Conservation (phyloP, 164 flowering plant genomes). For the Buxus sempervirens region DNA sequence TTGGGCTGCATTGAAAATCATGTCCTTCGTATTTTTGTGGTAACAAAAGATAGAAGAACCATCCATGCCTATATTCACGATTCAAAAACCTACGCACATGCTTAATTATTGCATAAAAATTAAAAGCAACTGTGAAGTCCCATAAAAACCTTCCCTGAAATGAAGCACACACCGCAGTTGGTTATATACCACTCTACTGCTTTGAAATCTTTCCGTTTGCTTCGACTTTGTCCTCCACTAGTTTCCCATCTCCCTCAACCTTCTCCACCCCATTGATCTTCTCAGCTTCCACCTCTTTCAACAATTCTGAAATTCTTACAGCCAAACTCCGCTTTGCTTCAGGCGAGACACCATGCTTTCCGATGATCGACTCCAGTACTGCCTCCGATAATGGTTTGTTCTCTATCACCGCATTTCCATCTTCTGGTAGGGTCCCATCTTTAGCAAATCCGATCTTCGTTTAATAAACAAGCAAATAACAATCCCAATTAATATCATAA, state of each 20-base stretch:
- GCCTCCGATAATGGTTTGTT: constrained; percentile 58
- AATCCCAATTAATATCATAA: neutral
- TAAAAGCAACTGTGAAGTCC: too few species aligned
- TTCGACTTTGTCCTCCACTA: too few species aligned
- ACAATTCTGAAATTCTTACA: constrained; percentile 18
- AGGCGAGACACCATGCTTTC: constrained; percentile 70
- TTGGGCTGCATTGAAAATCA: too few species aligned
- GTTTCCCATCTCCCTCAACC: neutral
- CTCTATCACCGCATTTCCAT: constrained; percentile 46
- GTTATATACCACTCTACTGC: too few species aligned
- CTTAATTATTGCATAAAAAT: too few species aligned
- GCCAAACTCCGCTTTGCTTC: constrained; percentile 50
- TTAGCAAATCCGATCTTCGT: constrained; percentile 63
- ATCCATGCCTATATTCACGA: too few species aligned
- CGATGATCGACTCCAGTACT: constrained; percentile 70
- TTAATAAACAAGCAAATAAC: neutral
- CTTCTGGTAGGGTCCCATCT: constrained; percentile 46
- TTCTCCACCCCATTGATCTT: neutral
- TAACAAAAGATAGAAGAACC: too few species aligned
- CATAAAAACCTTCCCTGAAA: too few species aligned
- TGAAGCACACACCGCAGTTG: too few species aligned
- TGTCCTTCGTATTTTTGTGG: too few species aligned
- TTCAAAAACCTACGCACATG: too few species aligned
- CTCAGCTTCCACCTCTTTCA: constrained; percentile 9
- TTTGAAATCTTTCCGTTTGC: too few species aligned